phyloP scores from a whole-genome alignment of 2,329 filamentous ascomycete genomes.

The Penicillium sp. region DNA sequence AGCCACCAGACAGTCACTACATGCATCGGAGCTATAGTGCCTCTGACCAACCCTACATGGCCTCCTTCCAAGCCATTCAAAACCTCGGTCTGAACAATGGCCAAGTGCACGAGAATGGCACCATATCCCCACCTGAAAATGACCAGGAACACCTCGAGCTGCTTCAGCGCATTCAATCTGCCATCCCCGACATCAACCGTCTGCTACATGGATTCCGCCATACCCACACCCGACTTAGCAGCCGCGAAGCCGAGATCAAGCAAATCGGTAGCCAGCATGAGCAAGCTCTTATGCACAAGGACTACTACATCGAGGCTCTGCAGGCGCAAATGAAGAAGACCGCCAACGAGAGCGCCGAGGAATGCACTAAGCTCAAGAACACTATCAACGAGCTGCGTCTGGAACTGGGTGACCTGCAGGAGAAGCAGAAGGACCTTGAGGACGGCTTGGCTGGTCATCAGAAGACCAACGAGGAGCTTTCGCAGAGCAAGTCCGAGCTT shows the following conservation, averaged over 20 bases:
- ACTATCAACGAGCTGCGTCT: conserved; percentile 52
- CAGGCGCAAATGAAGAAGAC: conserved; percentile 54
- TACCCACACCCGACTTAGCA: conserved; percentile 52
- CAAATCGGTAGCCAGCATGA: conserved; percentile 53
- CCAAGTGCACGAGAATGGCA: conserved; percentile 33
- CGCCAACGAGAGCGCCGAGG: conserved; percentile 53
- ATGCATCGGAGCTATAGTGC: conserved; percentile 35
- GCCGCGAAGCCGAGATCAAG: conserved; percentile 53
- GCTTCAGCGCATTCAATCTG: conserved; percentile 48
- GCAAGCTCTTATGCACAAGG: conserved; percentile 55
- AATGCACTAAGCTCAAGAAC: conserved; percentile 47
- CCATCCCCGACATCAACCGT: conserved; percentile 50
- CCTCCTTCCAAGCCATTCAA: conserved; percentile 36
- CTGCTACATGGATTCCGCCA: conserved; percentile 52
- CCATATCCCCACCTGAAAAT: conserved; percentile 32
- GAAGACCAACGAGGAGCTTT: conserved; percentile 49
- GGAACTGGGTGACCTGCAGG: conserved; percentile 53
- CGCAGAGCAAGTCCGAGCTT: conserved; percentile 47
- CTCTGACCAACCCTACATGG: conserved; percentile 29
- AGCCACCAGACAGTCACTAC: conserved; percentile 31
- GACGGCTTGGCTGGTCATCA: conserved; percentile 49
- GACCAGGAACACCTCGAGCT: conserved; percentile 43
- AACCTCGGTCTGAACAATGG: conserved; percentile 30
- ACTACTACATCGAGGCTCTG: conserved; percentile 55
- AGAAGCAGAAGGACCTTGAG: conserved; percentile 55